phyloP scores from a whole-genome alignment of 441 rosid species.

The California macrophylla region DNA sequence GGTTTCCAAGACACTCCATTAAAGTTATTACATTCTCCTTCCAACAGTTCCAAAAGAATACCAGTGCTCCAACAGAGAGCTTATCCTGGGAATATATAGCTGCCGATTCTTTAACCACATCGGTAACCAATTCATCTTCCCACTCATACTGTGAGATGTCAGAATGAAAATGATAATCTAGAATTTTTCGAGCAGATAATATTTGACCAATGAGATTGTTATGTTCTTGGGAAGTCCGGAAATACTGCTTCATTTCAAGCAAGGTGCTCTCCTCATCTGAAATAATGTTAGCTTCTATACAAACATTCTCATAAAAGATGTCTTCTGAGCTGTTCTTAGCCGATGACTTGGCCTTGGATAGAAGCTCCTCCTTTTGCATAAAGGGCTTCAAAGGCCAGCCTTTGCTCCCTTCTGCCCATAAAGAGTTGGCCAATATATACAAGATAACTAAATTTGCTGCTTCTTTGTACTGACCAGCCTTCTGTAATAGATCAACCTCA shows the following conservation, averaged over 20 bases:
- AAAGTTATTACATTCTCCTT: slow-evolving; percentile 27
- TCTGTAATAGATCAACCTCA: slow-evolving; percentile 30
- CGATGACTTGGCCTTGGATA: slow-evolving; percentile 28
- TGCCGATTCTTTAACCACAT: slow-evolving; percentile 20
- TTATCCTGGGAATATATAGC: slow-evolving; percentile 7
- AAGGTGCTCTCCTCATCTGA: slow-evolving; percentile 18
- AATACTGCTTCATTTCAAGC: slow-evolving; percentile 19
- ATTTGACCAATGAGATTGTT: slow-evolving; percentile 30
- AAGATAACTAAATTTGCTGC: slow-evolving; percentile 28
- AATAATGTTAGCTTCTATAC: slow-evolving; percentile 29
- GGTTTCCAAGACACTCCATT: slow-evolving; percentile 17
- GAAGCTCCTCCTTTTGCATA: slow-evolving; percentile 27
- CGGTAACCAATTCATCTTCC: slow-evolving; percentile 27
- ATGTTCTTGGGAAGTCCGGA: slow-evolving; percentile 23
- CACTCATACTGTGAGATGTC: slow-evolving; percentile 20
- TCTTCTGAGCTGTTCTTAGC: slow-evolving; percentile 19
- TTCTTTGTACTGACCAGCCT: slow-evolving; percentile 26
- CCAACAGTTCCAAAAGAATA: slow-evolving; percentile 36
- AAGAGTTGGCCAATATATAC: slow-evolving; percentile 33
- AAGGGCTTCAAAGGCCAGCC: slow-evolving; percentile 52
- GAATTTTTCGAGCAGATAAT: slow-evolving; percentile 30
- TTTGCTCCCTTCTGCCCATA: slow-evolving; percentile 33
- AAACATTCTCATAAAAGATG: slow-evolving; percentile 21
- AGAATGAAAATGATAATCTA: slow-evolving; percentile 30
- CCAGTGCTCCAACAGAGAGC: slow-evolving; percentile 26